Evolutionary conservation across 2,329 filamentous ascomycete genomes (phyloP), one percentile per base, ranked within the genome.

Genomic region (Calycina marina): DNA sequence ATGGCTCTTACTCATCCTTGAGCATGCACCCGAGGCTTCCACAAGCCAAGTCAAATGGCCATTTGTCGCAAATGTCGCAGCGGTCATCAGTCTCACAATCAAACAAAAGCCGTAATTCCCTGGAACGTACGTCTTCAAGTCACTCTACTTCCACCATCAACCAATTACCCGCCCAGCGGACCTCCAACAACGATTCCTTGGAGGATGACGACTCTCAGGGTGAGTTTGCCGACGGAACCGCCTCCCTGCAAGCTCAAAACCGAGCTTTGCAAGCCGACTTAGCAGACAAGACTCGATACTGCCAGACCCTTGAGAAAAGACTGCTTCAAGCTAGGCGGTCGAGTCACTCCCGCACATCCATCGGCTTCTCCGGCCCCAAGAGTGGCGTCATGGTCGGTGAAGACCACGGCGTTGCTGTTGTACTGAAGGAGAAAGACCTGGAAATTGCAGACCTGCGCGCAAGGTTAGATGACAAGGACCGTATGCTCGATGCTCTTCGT

Each of bases 211-310:
- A 84, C 36, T 78, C 71, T 25, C 51, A 76, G 10, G 86, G 83
- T 31, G 84, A 92, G 48, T 88, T 77, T 50, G 86, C 80, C 12
- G 85, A 94, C 46, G 88, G 86, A 1, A 78, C 70, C 15, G 90
- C 90, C 5, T 83, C 80, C 14, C 58, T 92, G 30, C 62, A 77
- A 26, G 72, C 82, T n/a, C 90, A 94, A 51, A 85, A 94, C 45
- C 73, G 77, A 30, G 81, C 92, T n/a, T 60, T 98, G 29, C 90
- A 93, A 54, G 74, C 85, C n/a, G 90, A 98, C 54, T 68, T 98
- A 28, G 72, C 71, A n/a, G 90, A 98, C 58, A 94, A 93, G 61
- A 96, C 90, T 47, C 79, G 90, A 18, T 98, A 98, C 55, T 96
- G 96, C 45, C 70, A 80, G 16, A 96, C 90, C 0, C 60, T 98